These are phyloP conservation scores for Cephalotrichum gorgonifer DNA, from an alignment of 2,329 filamentous ascomycete genomes.

Conservation along the genomic window DNA sequence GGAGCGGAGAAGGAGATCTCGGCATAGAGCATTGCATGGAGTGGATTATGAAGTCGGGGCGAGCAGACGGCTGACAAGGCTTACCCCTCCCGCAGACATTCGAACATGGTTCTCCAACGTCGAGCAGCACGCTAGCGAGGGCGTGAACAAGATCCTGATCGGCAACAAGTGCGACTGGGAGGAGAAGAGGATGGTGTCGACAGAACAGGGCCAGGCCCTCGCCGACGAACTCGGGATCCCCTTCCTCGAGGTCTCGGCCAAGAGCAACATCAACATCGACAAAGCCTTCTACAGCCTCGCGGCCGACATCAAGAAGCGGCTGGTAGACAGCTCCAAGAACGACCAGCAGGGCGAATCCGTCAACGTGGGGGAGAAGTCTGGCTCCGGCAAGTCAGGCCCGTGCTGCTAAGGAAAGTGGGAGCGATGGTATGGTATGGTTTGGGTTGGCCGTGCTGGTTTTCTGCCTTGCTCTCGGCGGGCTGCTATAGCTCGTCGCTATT, in stretches of 20 bases:
- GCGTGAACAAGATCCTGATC: constrained; percentile 98
- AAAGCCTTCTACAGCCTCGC: constrained; percentile 96
- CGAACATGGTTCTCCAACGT: constrained; percentile 99
- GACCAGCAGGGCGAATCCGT: constrained; percentile 55
- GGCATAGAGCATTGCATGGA: no score
- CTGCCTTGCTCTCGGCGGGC: not conserved
- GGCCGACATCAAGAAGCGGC: constrained; percentile 94
- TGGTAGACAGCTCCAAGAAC: constrained; percentile 82
- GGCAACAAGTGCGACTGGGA: constrained; percentile 99
- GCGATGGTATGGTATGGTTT: not conserved
- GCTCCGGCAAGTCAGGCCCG: constrained; percentile 49
- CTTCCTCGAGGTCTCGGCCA: constrained; percentile 96
- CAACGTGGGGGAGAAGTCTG: constrained; percentile 56
- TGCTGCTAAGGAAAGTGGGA: constrained; percentile 58
- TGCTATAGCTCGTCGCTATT: not conserved
- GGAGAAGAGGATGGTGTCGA: constrained; percentile 91
- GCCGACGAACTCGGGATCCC: constrained; percentile 95
- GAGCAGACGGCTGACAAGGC: constrained; percentile 11
- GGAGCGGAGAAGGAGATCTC: no score
- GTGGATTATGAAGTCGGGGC: no score
- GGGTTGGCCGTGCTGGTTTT: no score
- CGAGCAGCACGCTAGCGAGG: constrained; percentile 94
- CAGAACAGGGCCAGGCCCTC: constrained; percentile 83
- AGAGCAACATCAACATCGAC: constrained; percentile 99
- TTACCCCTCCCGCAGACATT: constrained; percentile 58